A percentile compares a stretch with the other conserved stretches of the same genome.
Conservation (phyloP, 805 yeast species). For the Isabelozyma heimii region DNA sequence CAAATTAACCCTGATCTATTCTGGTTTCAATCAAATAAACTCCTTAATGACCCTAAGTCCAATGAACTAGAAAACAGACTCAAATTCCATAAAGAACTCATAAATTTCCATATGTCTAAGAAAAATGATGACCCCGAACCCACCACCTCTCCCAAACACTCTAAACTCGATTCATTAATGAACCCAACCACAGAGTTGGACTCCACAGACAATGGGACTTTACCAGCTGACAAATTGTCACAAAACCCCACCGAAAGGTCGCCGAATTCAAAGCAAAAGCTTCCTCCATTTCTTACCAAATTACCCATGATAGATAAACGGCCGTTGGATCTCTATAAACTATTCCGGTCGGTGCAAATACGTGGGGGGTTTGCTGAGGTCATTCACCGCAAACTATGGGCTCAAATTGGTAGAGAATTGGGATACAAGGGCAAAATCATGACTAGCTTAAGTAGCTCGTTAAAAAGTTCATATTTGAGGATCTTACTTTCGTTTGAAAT, state of each 20-base stretch:
- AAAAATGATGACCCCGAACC: background rate
- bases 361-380: constrained; percentile 69
- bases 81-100: constrained; percentile 46
- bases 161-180: background rate
- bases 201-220: background rate
- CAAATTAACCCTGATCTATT: constrained; percentile 44
- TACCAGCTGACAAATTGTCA: background rate
- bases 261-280: constrained; percentile 6
- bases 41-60: constrained; percentile 42
- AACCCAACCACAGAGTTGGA: background rate
- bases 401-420: constrained; percentile 75
- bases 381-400: constrained; percentile 71
- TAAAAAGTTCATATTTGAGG: constrained; percentile 57
- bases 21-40: constrained; percentile 52
- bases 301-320: constrained; percentile 68
- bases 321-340: constrained; percentile 59
- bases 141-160: background rate
- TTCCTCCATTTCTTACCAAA: constrained; percentile 31
- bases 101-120: constrained; percentile 34
- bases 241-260: background rate
- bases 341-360: constrained; percentile 54
- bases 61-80: constrained; percentile 44
- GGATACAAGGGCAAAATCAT: constrained; percentile 73
- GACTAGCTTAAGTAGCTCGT: constrained; percentile 67
- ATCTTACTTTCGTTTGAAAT: constrained; percentile 32